These are phyloP conservation scores for Xylaria telfairii DNA, from an alignment of 495 filamentous ascomycete species.

Conservation along the genomic window DNA sequence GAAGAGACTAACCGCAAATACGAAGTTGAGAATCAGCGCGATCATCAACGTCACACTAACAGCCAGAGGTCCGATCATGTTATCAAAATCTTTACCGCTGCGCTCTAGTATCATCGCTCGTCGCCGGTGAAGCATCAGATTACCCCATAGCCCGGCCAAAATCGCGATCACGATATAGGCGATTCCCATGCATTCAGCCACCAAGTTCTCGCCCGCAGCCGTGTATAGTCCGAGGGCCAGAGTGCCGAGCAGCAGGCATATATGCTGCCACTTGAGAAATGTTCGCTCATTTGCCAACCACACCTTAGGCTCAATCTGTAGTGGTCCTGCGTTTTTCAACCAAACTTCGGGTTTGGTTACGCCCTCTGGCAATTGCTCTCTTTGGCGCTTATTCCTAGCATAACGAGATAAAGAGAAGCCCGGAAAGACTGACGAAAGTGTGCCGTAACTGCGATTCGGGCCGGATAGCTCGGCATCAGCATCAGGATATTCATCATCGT, in stretches of 20 bases:
- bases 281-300: conserved; percentile 98
- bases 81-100: conserved; percentile 93
- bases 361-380: conserved; percentile 71
- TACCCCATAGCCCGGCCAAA: conserved; percentile 87
- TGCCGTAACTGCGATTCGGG: conserved; percentile 50
- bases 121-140: conserved; percentile 76
- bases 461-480: conserved; percentile 41
- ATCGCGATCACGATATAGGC: conserved; percentile 82
- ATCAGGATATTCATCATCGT: conserved; percentile 31
- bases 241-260: conserved; percentile 81
- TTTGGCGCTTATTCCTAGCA: conserved; percentile 58
- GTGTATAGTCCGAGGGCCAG: conserved; percentile 87
- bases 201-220: conserved; percentile 74
- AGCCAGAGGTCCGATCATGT: conserved; percentile 78
- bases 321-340: conserved; percentile 91
- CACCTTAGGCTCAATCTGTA: conserved; percentile 94
- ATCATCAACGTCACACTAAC: conserved; percentile 80
- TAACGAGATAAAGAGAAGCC: conserved; percentile 77
- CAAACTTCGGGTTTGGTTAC: conserved; percentile 81
- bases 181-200: conserved; percentile 77
- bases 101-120: conserved; percentile 78
- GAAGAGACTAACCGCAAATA: conserved; percentile 66
- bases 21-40: conserved; percentile 86
- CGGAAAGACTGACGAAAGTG: conserved; percentile 67
- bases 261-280: conserved; percentile 97